Evolutionary conservation across 306 rosid species (phyloP), one percentile per base, ranked within the genome.

Genomic region (Pyrus communis): DNA sequence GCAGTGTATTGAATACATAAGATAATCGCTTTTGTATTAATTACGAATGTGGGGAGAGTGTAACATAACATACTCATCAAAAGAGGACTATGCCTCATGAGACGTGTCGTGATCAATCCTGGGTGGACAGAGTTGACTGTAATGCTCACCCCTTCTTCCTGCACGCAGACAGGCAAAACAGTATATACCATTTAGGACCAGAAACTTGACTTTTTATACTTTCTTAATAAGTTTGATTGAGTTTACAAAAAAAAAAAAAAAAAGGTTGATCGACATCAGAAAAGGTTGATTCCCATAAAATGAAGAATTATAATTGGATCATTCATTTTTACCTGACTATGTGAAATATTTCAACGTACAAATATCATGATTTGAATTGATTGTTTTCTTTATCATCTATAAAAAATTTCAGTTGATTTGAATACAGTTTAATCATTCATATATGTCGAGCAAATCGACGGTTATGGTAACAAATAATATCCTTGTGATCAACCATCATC

Each of bases 71-170:
- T 87, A 95, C 99, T 81, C 96, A 95, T 95, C 0, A 87, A 77
- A 28, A 90, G 17, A 19, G 89, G 54, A 55, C 96, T 92, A 74
- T 95, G 89, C 82, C 97, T 87, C 97, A 92, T 90, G 12, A 95
- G 97, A 73, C 97, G 99, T 23, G 97, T 95, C 97, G 91, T 89
- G 70, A 95, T 95, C 57, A 90, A 58, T 71, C 97, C 99, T 3
- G 99, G 99, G 80, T 95, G 99, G 62, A 92, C 97, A 1, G 97
- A 86, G 67, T 95, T 95, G 40, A 81, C 92, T 19, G 92, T 88
- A 69, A 95, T 86, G 85, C 89, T 95, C 67, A 45, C 89, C 25
- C 99, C 97, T 31, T 88, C 99, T 82, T 81, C 97, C 98, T 95
- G 91, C 71, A 69, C 14, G 27, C 11, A 27, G 14, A n/a, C 28